These are phyloP conservation scores for Metschnikowia cubensis DNA, from an alignment of 805 yeast species.

Conservation along the genomic window DNA sequence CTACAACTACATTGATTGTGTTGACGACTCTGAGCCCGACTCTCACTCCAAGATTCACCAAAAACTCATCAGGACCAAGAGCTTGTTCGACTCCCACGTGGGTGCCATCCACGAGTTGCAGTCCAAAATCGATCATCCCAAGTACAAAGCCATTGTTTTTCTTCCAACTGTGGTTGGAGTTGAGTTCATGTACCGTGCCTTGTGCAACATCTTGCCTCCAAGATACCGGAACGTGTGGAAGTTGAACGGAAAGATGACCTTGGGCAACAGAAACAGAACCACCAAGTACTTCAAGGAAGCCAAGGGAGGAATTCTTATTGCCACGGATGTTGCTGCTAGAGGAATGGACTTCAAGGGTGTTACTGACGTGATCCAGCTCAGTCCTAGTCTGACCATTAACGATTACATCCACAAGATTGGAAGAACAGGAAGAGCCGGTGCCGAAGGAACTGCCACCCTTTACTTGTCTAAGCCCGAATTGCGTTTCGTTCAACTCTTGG, in stretches of 20 bases:
- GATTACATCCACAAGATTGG: slow-evolving; percentile 92
- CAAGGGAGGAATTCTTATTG: slow-evolving; percentile 57
- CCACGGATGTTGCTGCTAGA: slow-evolving; percentile 93
- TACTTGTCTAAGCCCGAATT: slow-evolving; percentile 55
- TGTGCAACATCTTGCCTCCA: slow-evolving; percentile 21
- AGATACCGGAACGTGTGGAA: slow-evolving; percentile 11
- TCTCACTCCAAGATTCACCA: slow-evolving; percentile 74
- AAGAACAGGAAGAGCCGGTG: slow-evolving; percentile 93
- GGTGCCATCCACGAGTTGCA: slow-evolving; percentile 50
- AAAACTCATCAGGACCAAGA: slow-evolving; percentile 50
- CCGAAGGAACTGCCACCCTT: slow-evolving; percentile 64
- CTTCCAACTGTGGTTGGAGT: slow-evolving; percentile 73
- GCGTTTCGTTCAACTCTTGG: slow-evolving; percentile 50
- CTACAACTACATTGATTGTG: slow-evolving; percentile 67
- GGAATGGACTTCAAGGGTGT: slow-evolving; percentile 95
- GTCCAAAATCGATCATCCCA: slow-evolving; percentile 28
- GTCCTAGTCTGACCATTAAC: slow-evolving; percentile 69
- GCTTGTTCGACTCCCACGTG: slow-evolving; percentile 54
- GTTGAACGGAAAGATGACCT: slow-evolving; percentile 75
- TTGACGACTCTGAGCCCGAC: slow-evolving; percentile 68
- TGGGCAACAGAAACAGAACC: slow-evolving; percentile 58
- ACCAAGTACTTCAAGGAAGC: slow-evolving; percentile 48
- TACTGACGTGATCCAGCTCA: slow-evolving; percentile 78
- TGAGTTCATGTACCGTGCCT: slow-evolving; percentile 47
- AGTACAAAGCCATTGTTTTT: slow-evolving; percentile 78